These are phyloP conservation scores for Begonia loranthoides DNA, from an alignment of 306 rosid genomes.

Conservation along the genomic window DNA sequence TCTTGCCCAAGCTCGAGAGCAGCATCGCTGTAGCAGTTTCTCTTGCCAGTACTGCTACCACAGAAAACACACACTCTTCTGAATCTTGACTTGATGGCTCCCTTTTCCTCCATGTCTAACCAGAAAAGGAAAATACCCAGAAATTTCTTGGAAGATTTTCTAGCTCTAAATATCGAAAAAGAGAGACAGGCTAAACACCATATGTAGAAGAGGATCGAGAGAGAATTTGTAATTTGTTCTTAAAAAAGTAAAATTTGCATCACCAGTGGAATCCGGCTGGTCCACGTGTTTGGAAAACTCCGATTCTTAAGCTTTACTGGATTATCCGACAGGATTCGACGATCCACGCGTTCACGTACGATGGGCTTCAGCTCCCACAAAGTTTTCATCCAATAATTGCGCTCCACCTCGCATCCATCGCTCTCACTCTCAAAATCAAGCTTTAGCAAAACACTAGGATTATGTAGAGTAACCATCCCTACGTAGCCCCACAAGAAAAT, in stretches of 20 bases:
- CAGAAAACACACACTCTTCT: slow-evolving; percentile 12
- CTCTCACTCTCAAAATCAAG: background rate
- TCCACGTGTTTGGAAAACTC: slow-evolving; percentile 9
- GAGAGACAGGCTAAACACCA: background rate
- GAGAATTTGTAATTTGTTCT: background rate
- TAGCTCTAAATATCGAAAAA: background rate
- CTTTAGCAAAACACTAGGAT: no score
- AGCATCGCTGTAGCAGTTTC: slow-evolving; percentile 9
- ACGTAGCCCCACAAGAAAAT: no score
- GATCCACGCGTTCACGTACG: background rate
- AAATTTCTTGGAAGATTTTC: background rate
- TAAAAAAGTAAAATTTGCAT: background rate
- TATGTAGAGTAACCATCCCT: no score
- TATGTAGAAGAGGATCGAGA: background rate
- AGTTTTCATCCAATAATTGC: background rate
- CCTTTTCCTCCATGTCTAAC: background rate
- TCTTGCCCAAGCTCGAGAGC: slow-evolving; percentile 11
- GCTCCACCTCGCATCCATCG: background rate
- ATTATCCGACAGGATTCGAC: slow-evolving; percentile 11
- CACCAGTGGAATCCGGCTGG: slow-evolving; percentile 7
- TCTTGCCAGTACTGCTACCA: slow-evolving; percentile 11
- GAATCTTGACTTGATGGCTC: slow-evolving; percentile 3
- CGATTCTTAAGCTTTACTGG: background rate
- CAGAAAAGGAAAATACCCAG: background rate
- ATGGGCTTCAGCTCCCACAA: background rate